These are phyloP conservation scores for Curvularia sp. DNA, from an alignment of 2,329 filamentous ascomycete species.

Conservation along the genomic window DNA sequence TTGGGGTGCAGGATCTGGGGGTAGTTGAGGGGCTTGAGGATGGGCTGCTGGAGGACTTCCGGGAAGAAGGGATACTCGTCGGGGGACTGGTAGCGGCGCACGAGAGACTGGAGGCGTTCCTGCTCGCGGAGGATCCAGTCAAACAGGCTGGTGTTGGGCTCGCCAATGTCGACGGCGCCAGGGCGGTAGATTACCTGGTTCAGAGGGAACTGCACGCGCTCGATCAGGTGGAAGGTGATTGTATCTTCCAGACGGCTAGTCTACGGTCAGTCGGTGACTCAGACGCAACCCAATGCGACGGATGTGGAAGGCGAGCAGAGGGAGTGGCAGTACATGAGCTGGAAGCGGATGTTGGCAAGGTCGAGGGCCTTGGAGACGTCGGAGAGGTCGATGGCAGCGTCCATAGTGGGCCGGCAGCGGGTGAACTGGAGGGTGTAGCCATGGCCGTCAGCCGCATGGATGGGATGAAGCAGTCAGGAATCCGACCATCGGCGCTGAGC, in stretches of 20 bases:
- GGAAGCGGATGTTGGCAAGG: conserved; percentile 88
- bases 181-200: conserved; percentile 87
- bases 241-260: conserved; percentile 92
- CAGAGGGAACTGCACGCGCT: conserved; percentile 95
- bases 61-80: conserved; percentile 99
- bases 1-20: conserved; percentile 87
- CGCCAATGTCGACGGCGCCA: conserved; percentile 79
- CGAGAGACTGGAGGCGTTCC: conserved; percentile 87
- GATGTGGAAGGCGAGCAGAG: no score
- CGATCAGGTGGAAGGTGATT: conserved; percentile 95
- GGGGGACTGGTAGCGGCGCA: conserved; percentile 92
- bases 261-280: conserved; percentile 21
- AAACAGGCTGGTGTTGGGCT: conserved; percentile 78
- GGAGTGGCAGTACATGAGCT: conserved; percentile 76
- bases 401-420: conserved; percentile 66
- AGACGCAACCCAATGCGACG: no score
- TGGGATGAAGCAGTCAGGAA: neutral
- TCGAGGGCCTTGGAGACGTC: conserved; percentile 87
- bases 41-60: conserved; percentile 75
- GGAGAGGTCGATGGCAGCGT: conserved; percentile 85
- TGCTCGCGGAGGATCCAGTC: conserved; percentile 94
- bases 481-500: conserved; percentile 23
- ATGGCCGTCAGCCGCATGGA: conserved; percentile 10
- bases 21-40: conserved; percentile 88
- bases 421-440: conserved; percentile 16